These are phyloP conservation scores for Aspergillus pseudoviridinutans DNA, from an alignment of 2,329 filamentous ascomycete species.

Conservation along the genomic window DNA sequence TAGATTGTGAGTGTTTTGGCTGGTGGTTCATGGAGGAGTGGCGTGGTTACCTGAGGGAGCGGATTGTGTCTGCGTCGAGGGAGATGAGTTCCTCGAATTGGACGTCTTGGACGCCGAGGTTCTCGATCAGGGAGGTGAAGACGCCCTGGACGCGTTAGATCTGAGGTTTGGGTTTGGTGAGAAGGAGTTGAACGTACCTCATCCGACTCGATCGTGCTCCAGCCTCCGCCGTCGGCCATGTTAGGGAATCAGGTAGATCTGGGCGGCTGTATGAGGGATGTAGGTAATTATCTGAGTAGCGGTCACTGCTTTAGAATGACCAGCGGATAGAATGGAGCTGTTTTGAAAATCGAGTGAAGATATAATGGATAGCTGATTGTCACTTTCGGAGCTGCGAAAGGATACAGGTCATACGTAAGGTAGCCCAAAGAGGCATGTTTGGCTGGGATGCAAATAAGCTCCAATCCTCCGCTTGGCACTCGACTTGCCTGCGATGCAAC, in stretches of 20 bases:
- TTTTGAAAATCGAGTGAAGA: not conserved
- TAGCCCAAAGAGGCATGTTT: not conserved
- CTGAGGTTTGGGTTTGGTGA: conserved; percentile 6
- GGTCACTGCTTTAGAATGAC: not conserved
- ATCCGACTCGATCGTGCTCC: conserved; percentile 98
- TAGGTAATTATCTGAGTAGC: not conserved
- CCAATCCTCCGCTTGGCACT: not conserved
- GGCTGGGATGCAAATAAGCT: not conserved
- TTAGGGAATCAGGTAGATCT: conserved; percentile 45
- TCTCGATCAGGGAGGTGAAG: conserved; percentile 93
- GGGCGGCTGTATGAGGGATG: not conserved
- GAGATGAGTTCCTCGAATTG: conserved; percentile 96
- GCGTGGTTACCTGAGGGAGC: conserved; percentile 37
- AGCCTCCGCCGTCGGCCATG: conserved; percentile 66
- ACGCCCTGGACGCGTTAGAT: conserved; percentile 61
- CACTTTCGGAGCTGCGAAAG: not conserved
- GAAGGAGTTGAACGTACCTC: conserved; percentile 59
- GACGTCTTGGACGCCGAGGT: conserved; percentile 84
- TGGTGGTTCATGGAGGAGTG: conserved; percentile 3
- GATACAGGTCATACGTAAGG: not conserved
- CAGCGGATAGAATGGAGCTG: not conserved
- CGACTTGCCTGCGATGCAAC: not conserved
- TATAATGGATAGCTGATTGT: not conserved
- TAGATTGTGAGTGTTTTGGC: not conserved
- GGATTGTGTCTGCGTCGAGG: conserved; percentile 66